Conservation (phyloP, 2,329 filamentous ascomycete species). For the Lecanicillium sp. region DNA sequence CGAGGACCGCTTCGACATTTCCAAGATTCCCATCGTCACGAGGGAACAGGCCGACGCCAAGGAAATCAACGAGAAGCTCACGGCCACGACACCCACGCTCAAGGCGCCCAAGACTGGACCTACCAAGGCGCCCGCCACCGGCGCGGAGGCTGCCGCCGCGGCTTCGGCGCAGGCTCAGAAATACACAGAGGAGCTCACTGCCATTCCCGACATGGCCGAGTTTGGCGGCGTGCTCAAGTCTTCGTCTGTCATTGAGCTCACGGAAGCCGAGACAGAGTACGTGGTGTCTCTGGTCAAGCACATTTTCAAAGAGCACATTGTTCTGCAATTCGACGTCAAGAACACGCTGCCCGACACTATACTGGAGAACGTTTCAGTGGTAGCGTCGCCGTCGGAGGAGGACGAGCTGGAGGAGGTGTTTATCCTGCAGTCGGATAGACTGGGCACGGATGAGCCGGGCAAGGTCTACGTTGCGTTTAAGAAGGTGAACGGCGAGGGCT, state of each 20-base stretch:
- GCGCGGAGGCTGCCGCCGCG: slow-evolving; percentile 68
- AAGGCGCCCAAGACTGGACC: slow-evolving; percentile 83
- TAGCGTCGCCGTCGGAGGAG: slow-evolving; percentile 73
- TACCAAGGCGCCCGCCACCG: slow-evolving; percentile 61
- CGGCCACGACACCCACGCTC: slow-evolving; percentile 82
- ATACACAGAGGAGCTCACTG: slow-evolving; percentile 79
- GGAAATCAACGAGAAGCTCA: slow-evolving; percentile 95
- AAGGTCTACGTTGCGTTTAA: slow-evolving; percentile 94
- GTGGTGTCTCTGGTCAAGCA: slow-evolving; percentile 93
- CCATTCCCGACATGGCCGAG: slow-evolving; percentile 83
- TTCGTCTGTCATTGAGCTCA: slow-evolving; percentile 77
- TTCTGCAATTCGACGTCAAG: slow-evolving; percentile 95
- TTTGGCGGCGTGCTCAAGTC: slow-evolving; percentile 93
- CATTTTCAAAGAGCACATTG: slow-evolving; percentile 94
- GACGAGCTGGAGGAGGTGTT: slow-evolving; percentile 87
- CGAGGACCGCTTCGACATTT: slow-evolving; percentile 79
- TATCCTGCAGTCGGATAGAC: slow-evolving; percentile 79
- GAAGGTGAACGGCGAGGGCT: slow-evolving; percentile 67
- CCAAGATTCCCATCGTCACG: slow-evolving; percentile 85
- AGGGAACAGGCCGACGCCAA: slow-evolving; percentile 94
- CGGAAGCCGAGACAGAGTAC: slow-evolving; percentile 96
- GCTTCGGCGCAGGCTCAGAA: slow-evolving; percentile 78
- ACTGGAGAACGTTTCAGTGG: slow-evolving; percentile 80
- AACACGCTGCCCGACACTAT: slow-evolving; percentile 92
- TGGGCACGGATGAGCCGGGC: slow-evolving; percentile 79